phyloP scores from a whole-genome alignment of 805 yeast species.

The Schwanniomyces sp. region DNA sequence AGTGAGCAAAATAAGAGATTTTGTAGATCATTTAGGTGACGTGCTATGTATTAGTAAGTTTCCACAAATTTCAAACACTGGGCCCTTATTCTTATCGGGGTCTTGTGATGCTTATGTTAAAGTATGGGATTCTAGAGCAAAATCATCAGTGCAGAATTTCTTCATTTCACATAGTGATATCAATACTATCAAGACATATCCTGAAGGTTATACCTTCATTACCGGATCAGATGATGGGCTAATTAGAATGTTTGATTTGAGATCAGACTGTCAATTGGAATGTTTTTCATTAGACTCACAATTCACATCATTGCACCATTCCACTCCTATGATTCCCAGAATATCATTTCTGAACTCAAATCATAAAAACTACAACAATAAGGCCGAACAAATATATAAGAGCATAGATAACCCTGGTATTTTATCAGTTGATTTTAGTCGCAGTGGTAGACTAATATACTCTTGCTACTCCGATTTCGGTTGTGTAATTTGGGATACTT shows the following conservation, averaged over 20 bases:
- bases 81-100: slow-evolving; percentile 52
- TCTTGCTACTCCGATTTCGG: slow-evolving; percentile 75
- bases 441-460: slow-evolving; percentile 72
- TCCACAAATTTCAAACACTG: slow-evolving; percentile 10
- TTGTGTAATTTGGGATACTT: slow-evolving; percentile 74
- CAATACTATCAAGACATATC: slow-evolving; percentile 58
- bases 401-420: slow-evolving; percentile 66
- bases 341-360: slow-evolving; percentile 2
- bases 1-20: slow-evolving; percentile 53
- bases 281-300: slow-evolving; percentile 36
- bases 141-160: slow-evolving; percentile 49
- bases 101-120: slow-evolving; percentile 69
- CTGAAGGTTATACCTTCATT: slow-evolving; percentile 67
- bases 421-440: slow-evolving; percentile 68
- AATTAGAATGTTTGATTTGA: slow-evolving; percentile 67
- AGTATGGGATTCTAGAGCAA: slow-evolving; percentile 63
- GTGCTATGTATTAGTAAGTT: slow-evolving; percentile 47
- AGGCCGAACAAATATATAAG: slow-evolving; percentile 11
- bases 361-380: slow-evolving; percentile 11
- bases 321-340: neutral
- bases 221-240: slow-evolving; percentile 81
- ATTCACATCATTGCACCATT: neutral
- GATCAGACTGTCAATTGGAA: slow-evolving; percentile 72
- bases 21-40: slow-evolving; percentile 70
- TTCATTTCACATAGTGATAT: slow-evolving; percentile 64